Evolutionary conservation across 257 asterid species (phyloP).

Genomic region (Lantana camara): DNA sequence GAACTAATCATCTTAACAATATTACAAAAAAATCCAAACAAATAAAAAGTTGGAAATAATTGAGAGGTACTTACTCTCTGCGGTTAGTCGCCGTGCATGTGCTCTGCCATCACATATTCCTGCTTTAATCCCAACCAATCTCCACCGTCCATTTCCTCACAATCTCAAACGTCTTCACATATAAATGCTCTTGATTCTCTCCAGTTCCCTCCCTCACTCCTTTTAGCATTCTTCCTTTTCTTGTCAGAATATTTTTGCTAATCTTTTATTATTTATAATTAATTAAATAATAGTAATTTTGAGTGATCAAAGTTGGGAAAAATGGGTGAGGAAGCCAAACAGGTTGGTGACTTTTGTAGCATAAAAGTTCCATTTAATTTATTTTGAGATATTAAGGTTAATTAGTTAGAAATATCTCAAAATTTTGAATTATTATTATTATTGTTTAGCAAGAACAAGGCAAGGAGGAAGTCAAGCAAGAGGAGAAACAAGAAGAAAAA

Average conservation of each 20-base stretch:
- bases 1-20: neutral
- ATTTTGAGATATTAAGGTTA: neutral
- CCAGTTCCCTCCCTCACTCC: slow-evolving; percentile 28
- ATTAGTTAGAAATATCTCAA: neutral
- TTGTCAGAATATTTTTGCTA: slow-evolving; percentile 19
- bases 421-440: neutral
- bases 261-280: neutral
- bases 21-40: neutral
- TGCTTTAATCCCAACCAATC: slow-evolving; percentile 52
- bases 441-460: slow-evolving; percentile 32
- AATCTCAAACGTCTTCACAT: slow-evolving; percentile 26
- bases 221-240: slow-evolving; percentile 16
- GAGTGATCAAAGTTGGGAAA: neutral
- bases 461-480: slow-evolving; percentile 46
- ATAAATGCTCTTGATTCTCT: slow-evolving; percentile 44
- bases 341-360: slow-evolving; percentile 41
- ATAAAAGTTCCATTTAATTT: slow-evolving; percentile 11
- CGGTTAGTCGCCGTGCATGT: slow-evolving; percentile 68
- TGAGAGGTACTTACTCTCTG: slow-evolving; percentile 25
- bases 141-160: slow-evolving; percentile 63
- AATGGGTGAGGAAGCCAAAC: slow-evolving; percentile 76
- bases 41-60: neutral
- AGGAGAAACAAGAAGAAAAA: slow-evolving; percentile 40
- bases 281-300: neutral
- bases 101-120: slow-evolving; percentile 65